These are phyloP conservation scores for Stephania cephalantha DNA, from an alignment of 164 flowering plant genomes.

Conservation along the genomic window DNA sequence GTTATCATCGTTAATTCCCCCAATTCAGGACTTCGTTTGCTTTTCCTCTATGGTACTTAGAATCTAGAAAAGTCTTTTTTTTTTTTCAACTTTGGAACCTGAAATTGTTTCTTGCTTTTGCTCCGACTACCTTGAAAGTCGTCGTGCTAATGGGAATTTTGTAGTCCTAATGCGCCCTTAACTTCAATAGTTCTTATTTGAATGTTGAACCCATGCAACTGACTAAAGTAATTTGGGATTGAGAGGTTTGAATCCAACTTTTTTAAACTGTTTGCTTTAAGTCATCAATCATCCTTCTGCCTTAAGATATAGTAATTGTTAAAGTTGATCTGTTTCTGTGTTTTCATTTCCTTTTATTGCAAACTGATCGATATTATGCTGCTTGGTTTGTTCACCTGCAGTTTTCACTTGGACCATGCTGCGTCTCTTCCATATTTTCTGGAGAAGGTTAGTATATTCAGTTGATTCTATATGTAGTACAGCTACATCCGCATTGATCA, in stretches of 20 bases:
- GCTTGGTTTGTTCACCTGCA: constrained; percentile 33
- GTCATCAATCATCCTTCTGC: background rate
- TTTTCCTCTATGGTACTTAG: too few species aligned
- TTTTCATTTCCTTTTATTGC: too few species aligned
- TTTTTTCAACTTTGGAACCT: background rate
- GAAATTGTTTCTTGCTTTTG: background rate
- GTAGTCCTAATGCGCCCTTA: background rate
- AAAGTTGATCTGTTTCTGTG: background rate
- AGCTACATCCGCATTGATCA: background rate
- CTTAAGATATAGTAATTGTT: background rate
- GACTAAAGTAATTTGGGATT: too few species aligned
- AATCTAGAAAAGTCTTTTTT: background rate
- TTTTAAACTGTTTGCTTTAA: background rate
- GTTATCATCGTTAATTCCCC: background rate
- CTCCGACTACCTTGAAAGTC: background rate
- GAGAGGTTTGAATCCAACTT: too few species aligned
- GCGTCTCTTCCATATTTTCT: constrained; percentile 94
- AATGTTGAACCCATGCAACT: background rate
- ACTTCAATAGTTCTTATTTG: background rate
- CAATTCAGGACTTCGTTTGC: too few species aligned
- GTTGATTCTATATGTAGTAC: background rate
- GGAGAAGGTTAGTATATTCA: constrained; percentile 59
- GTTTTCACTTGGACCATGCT: constrained; percentile 98
- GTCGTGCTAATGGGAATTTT: background rate
- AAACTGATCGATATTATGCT: background rate